A percentile compares a stretch with the other conserved stretches of the same genome.
Conservation (phyloP, 352 stramenopile genomes). For the Thalassiosira hispida region DNA sequence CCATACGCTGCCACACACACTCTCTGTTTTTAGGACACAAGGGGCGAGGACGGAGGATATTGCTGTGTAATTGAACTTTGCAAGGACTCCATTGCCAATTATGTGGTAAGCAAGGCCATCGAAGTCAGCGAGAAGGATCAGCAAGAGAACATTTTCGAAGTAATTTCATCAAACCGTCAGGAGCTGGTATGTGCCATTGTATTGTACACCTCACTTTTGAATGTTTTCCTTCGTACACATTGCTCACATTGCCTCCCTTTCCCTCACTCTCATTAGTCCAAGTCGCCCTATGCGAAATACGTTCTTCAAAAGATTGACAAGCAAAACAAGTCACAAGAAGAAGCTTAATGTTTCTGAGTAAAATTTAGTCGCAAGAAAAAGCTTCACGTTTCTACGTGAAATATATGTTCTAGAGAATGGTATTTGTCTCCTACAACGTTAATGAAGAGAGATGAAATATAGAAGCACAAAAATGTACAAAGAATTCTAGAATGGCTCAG, state of each 20-base stretch:
- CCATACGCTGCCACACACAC: background rate
- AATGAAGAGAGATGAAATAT: too few relatives aligned
- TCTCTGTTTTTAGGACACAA: background rate
- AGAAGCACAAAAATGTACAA: too few relatives aligned
- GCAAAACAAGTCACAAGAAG: background rate
- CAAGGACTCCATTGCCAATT: slow-evolving; percentile 48
- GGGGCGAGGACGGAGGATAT: slow-evolving; percentile 8
- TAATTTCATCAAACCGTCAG: slow-evolving; percentile 18
- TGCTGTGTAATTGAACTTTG: slow-evolving; percentile 34
- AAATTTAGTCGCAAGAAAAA: background rate
- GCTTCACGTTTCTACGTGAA: background rate
- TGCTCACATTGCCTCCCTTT: background rate
- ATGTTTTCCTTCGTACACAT: too few relatives aligned
- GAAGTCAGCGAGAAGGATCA: slow-evolving; percentile 31
- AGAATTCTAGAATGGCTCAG: too few relatives aligned
- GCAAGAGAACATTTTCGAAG: slow-evolving; percentile 26
- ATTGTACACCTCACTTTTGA: background rate
- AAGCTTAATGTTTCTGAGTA: background rate
- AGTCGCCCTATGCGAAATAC: slow-evolving; percentile 45
- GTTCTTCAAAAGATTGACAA: slow-evolving; percentile 25
- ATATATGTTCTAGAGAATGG: too few relatives aligned
- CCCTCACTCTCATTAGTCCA: slow-evolving; percentile 16
- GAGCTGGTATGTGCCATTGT: slow-evolving; percentile 38
- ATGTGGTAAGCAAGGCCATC: slow-evolving; percentile 43
- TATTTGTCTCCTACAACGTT: too few relatives aligned